Base-by-base conservation (phyloP, 352 stramenopile genomes). In the Globisporangium solare region DNA sequence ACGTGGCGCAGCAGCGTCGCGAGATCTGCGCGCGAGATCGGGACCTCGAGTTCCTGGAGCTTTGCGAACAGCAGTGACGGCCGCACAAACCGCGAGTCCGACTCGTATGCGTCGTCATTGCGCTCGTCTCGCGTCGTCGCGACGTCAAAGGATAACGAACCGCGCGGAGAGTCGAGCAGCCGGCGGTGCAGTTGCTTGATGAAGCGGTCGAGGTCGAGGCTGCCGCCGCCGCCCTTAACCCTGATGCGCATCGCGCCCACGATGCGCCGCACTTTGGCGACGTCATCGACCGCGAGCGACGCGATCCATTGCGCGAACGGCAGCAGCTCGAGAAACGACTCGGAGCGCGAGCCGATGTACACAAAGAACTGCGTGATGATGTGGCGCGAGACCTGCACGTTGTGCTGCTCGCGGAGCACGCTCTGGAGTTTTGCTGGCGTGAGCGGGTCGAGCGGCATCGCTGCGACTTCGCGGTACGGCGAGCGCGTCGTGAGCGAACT, bases 351-450 rank as follows among this genome's bases (percentile, higher is more conserved):
- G 0, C 76, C 76, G 14, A 84, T 71, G 21, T 80, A 66, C 17
- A 73, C 41, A 51, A 84, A 87, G 52, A 84, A 87, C 47, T 84
- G 76, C 7, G 67, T 60, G 49, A 84, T 51, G 1, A 84, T 63
- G 13, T 83, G 65, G 0, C 53, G 76, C 2, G 72, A 84, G 0
- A 67, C 71, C 6, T 76, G 50, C 3, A 87, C 21, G 11, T 53
- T 52, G 54, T 79, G 63, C 2, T 56, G 20, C 24, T 41, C 51
- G 10, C 70, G 60, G 10, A 86, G 59, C 0, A 68, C 53, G 12
- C 70, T 55, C 40, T 86, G 72, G 17, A 86, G 67, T 32, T 27
- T 61, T 0, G 58, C 37, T 0, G 70, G 65, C 1, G 74, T 79
- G 35, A 87, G 60, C 0, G 73, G 76, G 32, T 79, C 66, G 5